Base-by-base conservation (phyloP, 352 stramenopile species). In the Aphanomyces euteiches region DNA sequence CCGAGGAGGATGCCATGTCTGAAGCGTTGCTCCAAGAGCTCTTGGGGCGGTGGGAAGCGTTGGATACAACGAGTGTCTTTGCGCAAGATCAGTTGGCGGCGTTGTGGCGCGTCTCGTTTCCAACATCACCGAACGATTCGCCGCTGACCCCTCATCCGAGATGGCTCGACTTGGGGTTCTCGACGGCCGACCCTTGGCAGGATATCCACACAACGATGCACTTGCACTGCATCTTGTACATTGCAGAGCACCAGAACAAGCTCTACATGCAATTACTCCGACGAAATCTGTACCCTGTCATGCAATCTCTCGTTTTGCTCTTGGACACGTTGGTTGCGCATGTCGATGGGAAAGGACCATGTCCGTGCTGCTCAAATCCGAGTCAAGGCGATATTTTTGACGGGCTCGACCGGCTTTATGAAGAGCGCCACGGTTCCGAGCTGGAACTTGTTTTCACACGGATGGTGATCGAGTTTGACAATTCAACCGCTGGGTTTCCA, bases 191-290 rank as follows among this genome's bases (percentile, higher is more conserved):
- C 15, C 58, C 58, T 13, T 66, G 58, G 58, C 39, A n/a, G 7
- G 58, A 66, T 28, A 66, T 66, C 39, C 58, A 66, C 58, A 66
- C 58, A 19, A 53, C 58, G 37, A 47, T 66, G 58, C 58, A 66
- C 37, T 41, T 66, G 58, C 58, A 66, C 40, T 66, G 58, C 19
- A 40, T 66, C 37, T 41, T 66, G 12, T 66, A 66, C 39, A 28
- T 66, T 34, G 58, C 58, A 13, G 58, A 66, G 15, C 58, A 66
- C 36, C 58, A 66, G 12, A 38, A 66, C 58, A 53, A 48, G 38
- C 39, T 66, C 39, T 66, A 66, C 58, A 53, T 66, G 37, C 39
- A n/a, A 12, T 41, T 66, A 17, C 39, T 66, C 15, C 58, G 58
- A 28, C 39, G 58, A 17, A 66, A 66, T 28, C n/a, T 47, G 39